Base-by-base conservation (phyloP, 306 rosid genomes). In the Begonia loranthoides region DNA sequence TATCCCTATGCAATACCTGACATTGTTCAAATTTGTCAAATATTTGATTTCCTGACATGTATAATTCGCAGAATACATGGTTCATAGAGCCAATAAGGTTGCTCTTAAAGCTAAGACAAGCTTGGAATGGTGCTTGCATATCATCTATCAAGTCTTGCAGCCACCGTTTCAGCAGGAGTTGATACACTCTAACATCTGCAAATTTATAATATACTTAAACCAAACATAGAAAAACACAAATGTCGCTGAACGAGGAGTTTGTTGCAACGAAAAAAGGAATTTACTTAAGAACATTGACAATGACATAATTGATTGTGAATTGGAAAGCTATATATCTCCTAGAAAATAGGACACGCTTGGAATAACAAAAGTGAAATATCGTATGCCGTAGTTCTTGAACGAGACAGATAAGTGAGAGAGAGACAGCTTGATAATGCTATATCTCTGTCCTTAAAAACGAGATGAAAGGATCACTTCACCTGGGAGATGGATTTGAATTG, bases 111-210 rank as follows among this genome's bases (percentile, higher is more conserved):
- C 58, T 44, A 62, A 84, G 70, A 61, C 79, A 65, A 39, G 87
- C 87, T 69, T 59, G 52, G 44, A 80, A 43, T 15, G 81, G 79
- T 73, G 78, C 77, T 15, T 78, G 75, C 62, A 48, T 59, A 64
- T 84, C 87, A 62, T 75, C 87, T 70, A 73, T 71, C 63, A 84
- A 57, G 58, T 70, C 71, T 50, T 71, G 79, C 55, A 80, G 54
- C 89, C 94, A 84, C 52, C 66, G 72, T 50, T 70, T 75, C 39
- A 80, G 81, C 57, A 84, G 65, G 68, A 74, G 50, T 60, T 71
- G 85, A 70, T 80, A 69, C 64, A 71, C 77, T 78, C 86, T 78
- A 68, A 61, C 59, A 78, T 78, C 94, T 84, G 90, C 78, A 71
- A 60, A 17, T 51, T 55, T 50, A 52, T 57, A 13, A 65, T 47